These are phyloP conservation scores for Erythrophleum ivorense DNA, from an alignment of 331 rosid genomes.

Conservation along the genomic window DNA sequence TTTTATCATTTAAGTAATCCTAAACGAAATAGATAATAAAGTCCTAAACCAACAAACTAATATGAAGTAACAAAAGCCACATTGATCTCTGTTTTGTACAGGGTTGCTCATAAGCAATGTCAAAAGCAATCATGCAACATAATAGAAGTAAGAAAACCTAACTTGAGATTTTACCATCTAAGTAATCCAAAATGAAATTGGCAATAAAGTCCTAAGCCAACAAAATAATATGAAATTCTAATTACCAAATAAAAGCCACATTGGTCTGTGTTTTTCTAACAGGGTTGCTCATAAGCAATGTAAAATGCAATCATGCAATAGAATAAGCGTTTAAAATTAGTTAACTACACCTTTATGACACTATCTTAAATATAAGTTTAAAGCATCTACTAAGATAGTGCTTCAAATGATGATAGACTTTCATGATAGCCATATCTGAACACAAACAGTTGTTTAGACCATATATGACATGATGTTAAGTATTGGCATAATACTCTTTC, in stretches of 20 bases:
- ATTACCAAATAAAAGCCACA: slow-evolving; percentile 1
- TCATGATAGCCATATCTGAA: not conserved
- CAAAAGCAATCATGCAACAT: not conserved
- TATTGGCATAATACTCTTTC: not conserved
- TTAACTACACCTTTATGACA: not conserved
- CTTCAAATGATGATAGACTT: not conserved
- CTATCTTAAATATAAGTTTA: slow-evolving; percentile 27
- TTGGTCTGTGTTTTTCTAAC: not conserved
- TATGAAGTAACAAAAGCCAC: not conserved
- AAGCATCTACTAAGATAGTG: slow-evolving; percentile 17
- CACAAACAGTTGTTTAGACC: slow-evolving; percentile 12
- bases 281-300: not conserved
- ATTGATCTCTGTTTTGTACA: not conserved
- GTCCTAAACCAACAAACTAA: not conserved
- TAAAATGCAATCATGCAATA: not conserved
- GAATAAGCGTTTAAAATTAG: slow-evolving; percentile 23
- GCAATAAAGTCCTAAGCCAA: not conserved
- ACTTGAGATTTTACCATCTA: not conserved
- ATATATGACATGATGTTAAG: not conserved
- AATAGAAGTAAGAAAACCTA: not conserved
- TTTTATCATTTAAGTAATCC: not conserved
- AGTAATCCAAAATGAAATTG: not conserved
- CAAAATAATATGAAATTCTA: not conserved
- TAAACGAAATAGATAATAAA: not conserved
- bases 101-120: not conserved